phyloP scores from a whole-genome alignment of 768 basidiomycete species.

The Russula brevipes region DNA sequence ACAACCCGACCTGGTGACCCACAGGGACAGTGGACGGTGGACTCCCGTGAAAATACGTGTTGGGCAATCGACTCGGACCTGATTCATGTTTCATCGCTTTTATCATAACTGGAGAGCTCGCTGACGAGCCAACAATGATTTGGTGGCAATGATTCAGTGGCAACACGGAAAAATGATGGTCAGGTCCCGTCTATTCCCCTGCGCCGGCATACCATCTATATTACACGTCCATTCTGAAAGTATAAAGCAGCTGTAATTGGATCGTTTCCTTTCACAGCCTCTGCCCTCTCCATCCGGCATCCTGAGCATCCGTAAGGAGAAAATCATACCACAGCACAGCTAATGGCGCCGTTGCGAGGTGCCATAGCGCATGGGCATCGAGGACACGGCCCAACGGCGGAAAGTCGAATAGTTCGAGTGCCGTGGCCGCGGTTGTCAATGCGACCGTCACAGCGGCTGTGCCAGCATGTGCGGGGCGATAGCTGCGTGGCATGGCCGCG shows the following conservation, averaged over 20 bases:
- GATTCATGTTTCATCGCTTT: neutral
- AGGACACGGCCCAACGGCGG: constrained; percentile 68
- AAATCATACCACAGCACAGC: constrained; percentile 84
- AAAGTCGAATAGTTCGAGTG: constrained; percentile 88
- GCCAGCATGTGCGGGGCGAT: constrained; percentile 51
- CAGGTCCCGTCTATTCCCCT: neutral
- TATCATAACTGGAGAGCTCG: neutral
- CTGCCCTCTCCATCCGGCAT: constrained; percentile 58
- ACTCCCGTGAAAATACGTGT: neutral
- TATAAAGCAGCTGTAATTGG: too few species aligned
- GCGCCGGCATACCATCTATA: too few species aligned
- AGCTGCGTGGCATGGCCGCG: constrained; percentile 47
- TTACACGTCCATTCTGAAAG: too few species aligned
- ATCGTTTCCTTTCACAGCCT: constrained; percentile 26
- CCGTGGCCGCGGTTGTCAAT: constrained; percentile 67
- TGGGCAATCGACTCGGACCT: neutral
- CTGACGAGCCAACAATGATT: neutral
- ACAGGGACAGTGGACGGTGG: neutral
- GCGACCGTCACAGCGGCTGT: constrained; percentile 58
- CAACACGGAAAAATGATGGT: neutral
- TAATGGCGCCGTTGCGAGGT: constrained; percentile 76
- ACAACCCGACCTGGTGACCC: neutral
- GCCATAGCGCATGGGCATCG: constrained; percentile 94
- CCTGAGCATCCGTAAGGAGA: constrained; percentile 63
- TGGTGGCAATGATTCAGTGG: neutral